Evolutionary conservation across 352 stramenopile genomes (phyloP), one percentile per base, ranked within the genome.

Genomic region (Phytophthora fragariae): DNA sequence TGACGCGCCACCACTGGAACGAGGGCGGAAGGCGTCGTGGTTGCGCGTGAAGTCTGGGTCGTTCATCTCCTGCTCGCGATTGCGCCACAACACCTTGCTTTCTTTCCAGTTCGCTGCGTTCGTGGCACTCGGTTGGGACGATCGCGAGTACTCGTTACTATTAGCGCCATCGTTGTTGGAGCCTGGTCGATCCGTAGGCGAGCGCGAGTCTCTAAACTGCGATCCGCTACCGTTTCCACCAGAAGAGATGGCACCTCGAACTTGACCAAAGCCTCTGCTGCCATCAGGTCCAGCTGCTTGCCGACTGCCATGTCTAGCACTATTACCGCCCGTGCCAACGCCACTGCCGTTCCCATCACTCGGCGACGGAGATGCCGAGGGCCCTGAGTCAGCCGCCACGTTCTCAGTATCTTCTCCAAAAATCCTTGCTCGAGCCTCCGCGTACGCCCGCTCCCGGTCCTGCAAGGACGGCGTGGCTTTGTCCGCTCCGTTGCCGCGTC

Each of bases 371-470:
- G 69, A 77, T 10, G 75, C 68, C 11, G 77, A 72, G 21, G 70
- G 72, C 4, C 68, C 60, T 27, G 75, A 79, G 44, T 75, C 57
- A 17, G 72, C 68, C 19, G 64, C 67, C 2, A 73, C 69, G n/a
- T 27, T 72, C 4, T 29, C 33, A 50, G 50, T 81, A 27, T 90
- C 85, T 58, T 93, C 84, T 62, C 91, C 88, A 84, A 99, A 98
- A 68, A 99, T 99, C 11, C 96, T 85, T n/a, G 96, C 96, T 39
- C 96, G 80, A 10, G 96, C 95, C 73, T 98, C 96, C 6, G 95
- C 96, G 70, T 99, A 99, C 19, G 92, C 93, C 15, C 91, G 92
- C 81, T 99, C 96, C 24, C 93, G 96, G 76, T 98, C 96, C 68
- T 96, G 84, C 50, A 98, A 94, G 17, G 91, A 91, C 1, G 90